Evolutionary conservation across 2,329 filamentous ascomycete genomes (phyloP).

Genomic region (Paraconiothyrium brasiliense): DNA sequence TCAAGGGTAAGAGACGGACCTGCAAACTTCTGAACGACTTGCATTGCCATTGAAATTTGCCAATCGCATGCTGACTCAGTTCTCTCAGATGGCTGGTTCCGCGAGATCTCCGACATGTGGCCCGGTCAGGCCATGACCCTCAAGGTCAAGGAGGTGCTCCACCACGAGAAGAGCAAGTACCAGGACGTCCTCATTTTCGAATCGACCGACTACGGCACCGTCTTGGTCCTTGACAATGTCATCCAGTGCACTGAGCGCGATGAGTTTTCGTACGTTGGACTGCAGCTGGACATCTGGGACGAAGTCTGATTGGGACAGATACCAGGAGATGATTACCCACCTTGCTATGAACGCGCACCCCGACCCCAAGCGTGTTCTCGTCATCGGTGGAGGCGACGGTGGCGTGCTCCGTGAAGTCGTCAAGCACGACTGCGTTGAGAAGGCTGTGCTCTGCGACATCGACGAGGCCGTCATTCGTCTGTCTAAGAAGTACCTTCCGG

Average conservation of each 20-base stretch:
- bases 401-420: slow-evolving; percentile 98
- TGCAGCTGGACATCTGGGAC: not conserved
- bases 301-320: slow-evolving; percentile 56
- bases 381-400: slow-evolving; percentile 97
- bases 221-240: slow-evolving; percentile 97
- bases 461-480: slow-evolving; percentile 99
- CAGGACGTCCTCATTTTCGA: slow-evolving; percentile 99
- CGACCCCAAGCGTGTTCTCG: slow-evolving; percentile 96
- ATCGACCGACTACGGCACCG: slow-evolving; percentile 94
- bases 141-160: slow-evolving; percentile 90
- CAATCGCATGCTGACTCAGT: slow-evolving; percentile 14
- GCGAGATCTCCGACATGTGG: slow-evolving; percentile 99
- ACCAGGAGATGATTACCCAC: slow-evolving; percentile 99
- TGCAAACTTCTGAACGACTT: not conserved
- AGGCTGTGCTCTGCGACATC: slow-evolving; percentile 97
- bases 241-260: slow-evolving; percentile 99
- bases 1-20: slow-evolving; percentile 67
- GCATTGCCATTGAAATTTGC: not conserved
- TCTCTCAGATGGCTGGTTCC: slow-evolving; percentile 95
- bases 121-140: slow-evolving; percentile 97
- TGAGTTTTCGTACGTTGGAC: slow-evolving; percentile 79
- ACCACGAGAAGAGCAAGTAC: slow-evolving; percentile 99
- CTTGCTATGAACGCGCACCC: slow-evolving; percentile 98
- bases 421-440: slow-evolving; percentile 97
- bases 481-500: slow-evolving; percentile 96